Base-by-base conservation (phyloP, 805 yeast genomes). In the Yarrowia phangngaensis region DNA sequence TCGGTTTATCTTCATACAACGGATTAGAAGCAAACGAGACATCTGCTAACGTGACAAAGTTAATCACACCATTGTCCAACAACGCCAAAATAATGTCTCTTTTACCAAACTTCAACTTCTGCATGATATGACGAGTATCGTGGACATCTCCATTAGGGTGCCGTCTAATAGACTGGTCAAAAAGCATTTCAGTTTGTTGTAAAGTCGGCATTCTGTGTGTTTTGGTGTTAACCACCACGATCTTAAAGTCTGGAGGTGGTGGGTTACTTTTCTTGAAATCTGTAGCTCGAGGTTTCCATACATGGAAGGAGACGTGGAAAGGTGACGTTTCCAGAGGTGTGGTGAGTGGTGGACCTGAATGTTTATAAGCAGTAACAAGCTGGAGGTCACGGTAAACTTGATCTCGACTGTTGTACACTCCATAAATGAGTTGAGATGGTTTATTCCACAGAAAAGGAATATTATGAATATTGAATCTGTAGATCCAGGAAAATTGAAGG, bases 241-340 rank as follows among this genome's bases (percentile, higher is more conserved):
- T 64, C 56, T 81, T 86, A 60, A 76, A 89, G 61, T 89, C 89
- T 1, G 96, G 95, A n/a, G 47, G 54, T 0, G 64, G 63, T 0
- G 95, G 94, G 16, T 60, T 57, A 24, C 77, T 79, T 56, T 87
- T 87, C 52, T 79, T 80, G 67, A 84, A 89, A 3, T 69, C 64
- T 0, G 84, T 56, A 4, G 59, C 52, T 1, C 45, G 6, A 2
- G 97, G 97, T 61, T 84, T 87, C 95, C 96, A 89, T 3, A 85
- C 84, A 57, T 82, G 72, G 57, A 70, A 88, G 0, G 51, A 19
- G 7, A 38, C 48, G 11, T 20, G 29, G 19, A 48, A 23, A 14
- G 52, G 49, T n/a, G 32, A 15, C n/a, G 19, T 23, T n/a, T n/a
- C 12, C 3, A 33, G 20, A 6, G 48, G 20, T 3, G 15, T 6